These are phyloP conservation scores for Corchorus capsularis DNA, from an alignment of 345 rosid species.

Conservation along the genomic window DNA sequence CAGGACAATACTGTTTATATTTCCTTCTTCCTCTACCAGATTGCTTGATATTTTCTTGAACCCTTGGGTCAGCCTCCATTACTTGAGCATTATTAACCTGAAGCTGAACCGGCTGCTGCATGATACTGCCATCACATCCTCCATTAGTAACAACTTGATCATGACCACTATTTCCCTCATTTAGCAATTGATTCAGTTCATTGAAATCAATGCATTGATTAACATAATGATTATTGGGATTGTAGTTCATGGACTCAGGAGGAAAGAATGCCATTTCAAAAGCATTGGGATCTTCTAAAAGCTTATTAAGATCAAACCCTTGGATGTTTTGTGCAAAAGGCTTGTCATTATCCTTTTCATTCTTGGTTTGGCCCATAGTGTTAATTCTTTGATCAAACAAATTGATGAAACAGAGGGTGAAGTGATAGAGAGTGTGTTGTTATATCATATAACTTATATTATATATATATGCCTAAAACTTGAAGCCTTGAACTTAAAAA, in stretches of 20 bases:
- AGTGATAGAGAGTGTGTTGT: too few species aligned
- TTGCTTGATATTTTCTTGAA: neutral
- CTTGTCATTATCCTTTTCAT: neutral
- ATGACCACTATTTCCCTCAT: neutral
- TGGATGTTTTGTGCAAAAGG: constrained; percentile 1
- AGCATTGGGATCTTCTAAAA: neutral
- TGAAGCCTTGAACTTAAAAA: too few species aligned
- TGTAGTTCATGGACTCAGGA: neutral
- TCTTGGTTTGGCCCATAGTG: neutral
- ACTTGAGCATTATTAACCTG: neutral
- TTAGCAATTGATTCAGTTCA: neutral
- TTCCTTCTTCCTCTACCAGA: neutral
- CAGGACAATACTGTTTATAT: too few species aligned
- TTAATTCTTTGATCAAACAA: neutral
- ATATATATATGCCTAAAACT: too few species aligned
- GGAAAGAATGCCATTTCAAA: neutral
- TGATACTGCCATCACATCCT: neutral
- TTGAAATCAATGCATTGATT: neutral
- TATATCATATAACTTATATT: too few species aligned
- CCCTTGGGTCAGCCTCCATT: neutral
- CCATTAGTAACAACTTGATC: neutral
- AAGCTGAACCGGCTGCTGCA: neutral
- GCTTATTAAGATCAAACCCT: neutral
- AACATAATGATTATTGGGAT: neutral
- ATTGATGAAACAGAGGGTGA: neutral